These are phyloP conservation scores for Rhynchospora breviuscula DNA, from an alignment of 176 grass and related monocot species.

Conservation along the genomic window DNA sequence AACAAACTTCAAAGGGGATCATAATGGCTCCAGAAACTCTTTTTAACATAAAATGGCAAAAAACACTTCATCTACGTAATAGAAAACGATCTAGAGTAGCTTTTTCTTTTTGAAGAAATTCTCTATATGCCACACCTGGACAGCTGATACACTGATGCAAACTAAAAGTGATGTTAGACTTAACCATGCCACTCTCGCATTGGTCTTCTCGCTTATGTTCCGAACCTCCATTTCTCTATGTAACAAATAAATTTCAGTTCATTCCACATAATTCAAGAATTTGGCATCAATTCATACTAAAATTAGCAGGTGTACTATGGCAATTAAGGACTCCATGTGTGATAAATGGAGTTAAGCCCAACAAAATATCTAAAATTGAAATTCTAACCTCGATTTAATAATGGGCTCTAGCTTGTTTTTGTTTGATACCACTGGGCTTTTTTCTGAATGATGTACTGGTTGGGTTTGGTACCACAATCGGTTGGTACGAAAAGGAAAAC, in stretches of 20 bases:
- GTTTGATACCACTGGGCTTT: neutral
- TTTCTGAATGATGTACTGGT: neutral
- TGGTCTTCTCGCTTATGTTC: conserved; percentile 52
- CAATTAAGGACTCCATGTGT: neutral
- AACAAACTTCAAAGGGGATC: conserved; percentile 18
- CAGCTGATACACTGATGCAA: conserved; percentile 48
- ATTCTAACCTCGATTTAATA: neutral
- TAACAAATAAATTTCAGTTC: neutral
- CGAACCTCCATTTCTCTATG: conserved; percentile 65
- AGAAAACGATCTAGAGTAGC: conserved; percentile 42
- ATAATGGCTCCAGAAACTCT: neutral
- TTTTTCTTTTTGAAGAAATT: conserved; percentile 78
- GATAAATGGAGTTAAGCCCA: neutral
- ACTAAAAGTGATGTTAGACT: conserved; percentile 53
- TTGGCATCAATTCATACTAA: neutral
- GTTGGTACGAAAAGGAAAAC: neutral
- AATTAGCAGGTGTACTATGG: neutral
- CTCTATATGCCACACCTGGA: conserved; percentile 53
- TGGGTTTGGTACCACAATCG: neutral
- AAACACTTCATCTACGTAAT: conserved; percentile 7
- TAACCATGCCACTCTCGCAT: conserved; percentile 54
- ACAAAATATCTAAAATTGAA: neutral
- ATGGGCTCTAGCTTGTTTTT: neutral
- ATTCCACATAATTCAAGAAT: neutral
- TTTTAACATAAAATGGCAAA: neutral